Base-by-base conservation (phyloP, 495 filamentous ascomycete species). In the Symbiotaphrina buchneri region DNA sequence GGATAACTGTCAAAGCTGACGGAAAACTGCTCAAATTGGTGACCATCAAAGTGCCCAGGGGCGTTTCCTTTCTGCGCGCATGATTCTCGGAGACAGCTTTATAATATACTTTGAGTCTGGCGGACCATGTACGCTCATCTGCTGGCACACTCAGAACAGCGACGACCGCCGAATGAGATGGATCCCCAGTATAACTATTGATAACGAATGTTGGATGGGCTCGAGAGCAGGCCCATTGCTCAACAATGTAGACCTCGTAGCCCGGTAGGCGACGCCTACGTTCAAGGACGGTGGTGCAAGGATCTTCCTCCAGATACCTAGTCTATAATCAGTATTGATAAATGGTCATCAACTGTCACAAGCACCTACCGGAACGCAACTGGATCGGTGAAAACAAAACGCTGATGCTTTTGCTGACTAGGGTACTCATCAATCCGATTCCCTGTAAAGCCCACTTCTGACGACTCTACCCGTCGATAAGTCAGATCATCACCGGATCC, bases 211-310 rank as follows among this genome's bases (percentile, higher is more conserved):
- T 92, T 5, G 85, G 87, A 41, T 92, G 76, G 19, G 67, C 59
- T 33, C 87, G 69, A 5, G 84, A 93, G 48, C 82, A 93, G 7
- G 80, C 81, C 90, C 87, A 97, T 65, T 97, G 87, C 49, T 95
- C 87, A 34, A 97, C 83, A 21, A 95, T 51, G 53, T 95, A 95
- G 30, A 85, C 55, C 46, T 94, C 84, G 47, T 94, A 95, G 35
- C 90, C 90, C 28, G 68, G 49, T 14, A 97, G 62, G 19, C 58
- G 52, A 28, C 55, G 52, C 28, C 68, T 65, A 18, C 76, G 73
- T 36, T 79, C 63, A 7, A 92, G 59, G 10, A 93, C 71, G 3
- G 59, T 64, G 2, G 79, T 79, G 0, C 66, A 68, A 1, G 77
- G 57, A 35, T 97, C 87, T 38, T 83, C 76, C 60, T 91, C 81